Percentiles rank a stretch among this genome's conserved stretches.
phyloP scores from a whole-genome alignment of 805 yeast species.

The Cyberlindnera euphorbiae region DNA sequence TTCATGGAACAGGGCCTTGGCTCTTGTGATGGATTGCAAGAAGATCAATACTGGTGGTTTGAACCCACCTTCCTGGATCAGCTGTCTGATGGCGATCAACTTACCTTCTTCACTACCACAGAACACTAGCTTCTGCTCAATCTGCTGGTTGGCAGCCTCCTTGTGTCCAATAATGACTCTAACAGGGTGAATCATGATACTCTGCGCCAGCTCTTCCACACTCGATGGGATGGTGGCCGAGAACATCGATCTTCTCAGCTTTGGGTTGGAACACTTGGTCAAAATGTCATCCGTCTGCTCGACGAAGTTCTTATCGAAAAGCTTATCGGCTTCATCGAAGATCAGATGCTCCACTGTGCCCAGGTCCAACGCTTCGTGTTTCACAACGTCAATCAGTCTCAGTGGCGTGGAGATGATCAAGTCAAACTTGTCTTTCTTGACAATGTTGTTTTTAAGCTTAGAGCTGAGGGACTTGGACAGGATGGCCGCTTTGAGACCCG shows the following conservation, averaged over 20 bases:
- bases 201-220: constrained; percentile 81
- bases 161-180: constrained; percentile 89
- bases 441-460: constrained; percentile 58
- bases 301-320: constrained; percentile 81
- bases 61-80: constrained; percentile 78
- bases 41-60: constrained; percentile 92
- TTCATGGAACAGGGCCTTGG: constrained; percentile 93
- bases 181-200: constrained; percentile 72
- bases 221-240: constrained; percentile 95
- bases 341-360: constrained; percentile 67
- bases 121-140: constrained; percentile 77
- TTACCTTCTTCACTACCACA: constrained; percentile 98
- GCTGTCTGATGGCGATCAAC: constrained; percentile 81
- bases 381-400: constrained; percentile 75
- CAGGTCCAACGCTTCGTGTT: constrained; percentile 55
- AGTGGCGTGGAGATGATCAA: constrained; percentile 84
- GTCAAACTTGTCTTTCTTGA: constrained; percentile 64
- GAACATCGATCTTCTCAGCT: constrained; percentile 64
- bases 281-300: constrained; percentile 88
- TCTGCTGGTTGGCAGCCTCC: constrained; percentile 83
- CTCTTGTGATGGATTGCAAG: constrained; percentile 86
- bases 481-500: constrained; percentile 51
- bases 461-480: constrained; percentile 68
- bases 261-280: constrained; percentile 38
- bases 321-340: constrained; percentile 93